Base-by-base conservation (phyloP, 345 rosid genomes). In the Trapa incisa region DNA sequence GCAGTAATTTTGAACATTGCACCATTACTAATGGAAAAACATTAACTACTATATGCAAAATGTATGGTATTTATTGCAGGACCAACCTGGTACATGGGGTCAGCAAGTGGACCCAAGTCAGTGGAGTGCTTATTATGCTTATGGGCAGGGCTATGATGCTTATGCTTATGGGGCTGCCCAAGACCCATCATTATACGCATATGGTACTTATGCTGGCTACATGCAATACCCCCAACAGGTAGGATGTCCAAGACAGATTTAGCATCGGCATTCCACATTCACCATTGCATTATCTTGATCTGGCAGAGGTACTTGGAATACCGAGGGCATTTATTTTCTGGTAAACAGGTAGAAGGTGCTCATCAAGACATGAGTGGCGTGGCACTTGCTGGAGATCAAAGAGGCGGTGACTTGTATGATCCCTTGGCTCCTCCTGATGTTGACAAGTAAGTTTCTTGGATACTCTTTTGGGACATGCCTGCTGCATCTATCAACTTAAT, bases 61-160 rank as follows among this genome's bases (percentile, higher is more conserved):
- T 66, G 64, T 71, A 7, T 65, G 22, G 71, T 36, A 43, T 47
- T 48, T 47, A 7, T 67, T 71, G 68, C 61, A 94, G 99, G 99
- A 94, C 39, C 69, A 72, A 69, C 71, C 81, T 47, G 78, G 81
- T 76, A 73, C 84, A 68, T 82, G 85, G 85, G 86, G 72, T 41
- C 71, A 86, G 69, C 97, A 87, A 79, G 88, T 84, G n/a, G 97
- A 94, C 83, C 89, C 84, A 4, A 88, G 57, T 81, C 99, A 87
- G 43, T 94, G 99, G 97, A 81, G 68, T 65, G 90, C 96, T 17
- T 89, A 94, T 67, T 94, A 94, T 70, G 93, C 92, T 77, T 94
- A 94, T 69, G 96, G 89, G 54, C 99, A 94, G 78, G 95, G 96
- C 50, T 93, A 93, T 63, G 97, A 93, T 74, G 86, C 92, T 4